Base-by-base conservation (phyloP, 139 green algal species). In the Chlorella vulgaris region DNA sequence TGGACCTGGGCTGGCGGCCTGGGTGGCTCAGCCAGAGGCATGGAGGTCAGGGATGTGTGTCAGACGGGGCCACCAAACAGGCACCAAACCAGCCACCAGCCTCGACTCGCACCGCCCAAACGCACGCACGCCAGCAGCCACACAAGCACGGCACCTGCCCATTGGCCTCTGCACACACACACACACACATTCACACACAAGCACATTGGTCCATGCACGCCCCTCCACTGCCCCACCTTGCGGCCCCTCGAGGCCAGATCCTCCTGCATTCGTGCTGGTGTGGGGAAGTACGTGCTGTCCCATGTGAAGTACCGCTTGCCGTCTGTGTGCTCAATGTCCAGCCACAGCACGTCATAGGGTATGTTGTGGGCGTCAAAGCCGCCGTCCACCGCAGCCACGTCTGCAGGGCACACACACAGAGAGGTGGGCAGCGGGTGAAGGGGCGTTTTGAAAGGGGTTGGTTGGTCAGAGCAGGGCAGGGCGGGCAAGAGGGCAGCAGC, bases 291-390 rank as follows among this genome's bases (percentile, higher is more conserved):
- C 4, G 76, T 75, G 22, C 31, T 74, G 86, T 99, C 95, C 73
- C 97, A 99, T 0, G 97, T 99, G 89, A 99, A 94, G 90, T 99
- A 99, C 71, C 92, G 74, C 74, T 80, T 80, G 74, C 74, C 96
- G 82, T 98, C 91, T 42, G 97, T 99, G 91, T 99, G 96, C 90
- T 99, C 97, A 73, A 99, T 99, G 90, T 99, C 97, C 40, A 99
- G 95, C 97, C 97, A 99, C 53, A 99, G 82, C 55, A 99, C 96
- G 80, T 99, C 97, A 74, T 98, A 99, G 4, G 97, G 97, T 42
- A 99, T 98, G 76, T 91, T 91, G 79, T 98, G 89, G 85, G 73
- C 36, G 8, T 79, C 73, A 67, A 79, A 79, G 0, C 73, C 73
- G 51, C 51, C 73, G 22, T 79, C 73, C 73, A 79, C 73, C 13